Percentiles rank a stretch among this genome's conserved stretches.
phyloP scores from a whole-genome alignment of 495 filamentous ascomycete species.

The Penicillium soppii region DNA sequence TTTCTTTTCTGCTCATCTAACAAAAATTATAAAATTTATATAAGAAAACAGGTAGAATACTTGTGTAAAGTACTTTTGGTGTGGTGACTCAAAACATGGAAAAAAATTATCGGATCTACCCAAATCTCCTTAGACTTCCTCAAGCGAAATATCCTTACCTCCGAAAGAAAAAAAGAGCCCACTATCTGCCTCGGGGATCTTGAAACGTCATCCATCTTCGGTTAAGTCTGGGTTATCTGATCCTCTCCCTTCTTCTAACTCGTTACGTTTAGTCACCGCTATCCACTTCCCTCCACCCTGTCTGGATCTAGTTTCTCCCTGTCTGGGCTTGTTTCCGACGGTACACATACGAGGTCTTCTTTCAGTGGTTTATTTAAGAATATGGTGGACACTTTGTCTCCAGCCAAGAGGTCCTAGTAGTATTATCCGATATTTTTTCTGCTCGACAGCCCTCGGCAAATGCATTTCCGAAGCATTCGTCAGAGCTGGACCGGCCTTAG shows the following conservation, averaged over 20 bases:
- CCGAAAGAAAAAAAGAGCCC: slow-evolving; percentile 18
- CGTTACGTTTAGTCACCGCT: slow-evolving; percentile 15
- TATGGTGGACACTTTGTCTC: slow-evolving; percentile 6
- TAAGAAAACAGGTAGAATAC: too few relatives aligned
- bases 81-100: too few relatives aligned
- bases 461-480: not conserved
- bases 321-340: slow-evolving; percentile 11
- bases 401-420: slow-evolving; percentile 6
- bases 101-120: too few relatives aligned
- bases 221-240: slow-evolving; percentile 29
- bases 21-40: too few relatives aligned
- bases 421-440: slow-evolving; percentile 6
- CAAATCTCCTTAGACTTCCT: slow-evolving; percentile 5
- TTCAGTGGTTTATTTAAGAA: slow-evolving; percentile 1
- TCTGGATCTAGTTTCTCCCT: slow-evolving; percentile 13
- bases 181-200: slow-evolving; percentile 10
- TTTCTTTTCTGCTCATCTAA: not conserved
- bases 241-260: slow-evolving; percentile 25
- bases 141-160: not conserved
- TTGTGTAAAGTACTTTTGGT: too few relatives aligned
- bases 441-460: not conserved
- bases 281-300: slow-evolving; percentile 31
- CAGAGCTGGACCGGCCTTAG: not conserved
- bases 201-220: slow-evolving; percentile 24
- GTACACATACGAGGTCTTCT: slow-evolving; percentile 1